Evolutionary conservation across 2,329 filamentous ascomycete species (phyloP).

Genomic region (Myriosclerotinia duriaeana): DNA sequence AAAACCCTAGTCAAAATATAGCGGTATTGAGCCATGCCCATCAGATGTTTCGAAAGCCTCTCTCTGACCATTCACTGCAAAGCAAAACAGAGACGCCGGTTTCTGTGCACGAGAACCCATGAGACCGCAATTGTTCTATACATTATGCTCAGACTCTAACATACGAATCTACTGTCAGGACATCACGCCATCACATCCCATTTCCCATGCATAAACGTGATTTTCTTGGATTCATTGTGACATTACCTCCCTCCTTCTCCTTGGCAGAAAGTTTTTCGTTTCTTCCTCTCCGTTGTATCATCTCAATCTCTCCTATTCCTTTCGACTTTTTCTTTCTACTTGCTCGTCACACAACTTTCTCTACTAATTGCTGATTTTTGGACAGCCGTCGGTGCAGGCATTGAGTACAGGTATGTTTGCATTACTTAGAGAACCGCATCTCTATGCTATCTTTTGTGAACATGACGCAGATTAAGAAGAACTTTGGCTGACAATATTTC

Average conservation of each 20-base stretch:
- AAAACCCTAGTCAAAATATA: background rate
- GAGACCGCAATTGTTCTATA: constrained; percentile 23
- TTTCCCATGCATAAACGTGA: constrained; percentile 28
- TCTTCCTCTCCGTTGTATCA: constrained; percentile 22
- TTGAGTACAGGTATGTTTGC: constrained; percentile 39
- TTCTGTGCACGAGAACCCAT: constrained; percentile 17
- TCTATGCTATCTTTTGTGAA: constrained; percentile 19
- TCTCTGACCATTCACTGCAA: constrained; percentile 26
- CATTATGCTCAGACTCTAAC: constrained; percentile 16
- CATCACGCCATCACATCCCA: constrained; percentile 17
- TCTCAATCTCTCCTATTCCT: constrained; percentile 9
- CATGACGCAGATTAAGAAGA: background rate
- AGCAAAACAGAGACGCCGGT: constrained; percentile 26
- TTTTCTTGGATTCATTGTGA: constrained; percentile 14
- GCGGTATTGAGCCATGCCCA: background rate
- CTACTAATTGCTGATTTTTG: constrained; percentile 33
- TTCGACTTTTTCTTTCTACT: constrained; percentile 14
- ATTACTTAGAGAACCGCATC: background rate
- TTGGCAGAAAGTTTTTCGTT: constrained; percentile 24
- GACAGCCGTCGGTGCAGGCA: constrained; percentile 41
- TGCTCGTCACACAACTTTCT: constrained; percentile 30
- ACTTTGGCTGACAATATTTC: constrained; percentile 4
- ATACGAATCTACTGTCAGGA: constrained; percentile 27
- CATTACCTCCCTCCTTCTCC: constrained; percentile 18
- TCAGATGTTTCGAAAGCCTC: constrained; percentile 27